Evolutionary conservation across 1,284 basidiomycete genomes (phyloP), one percentile per base, ranked within the genome.

Genomic region (Tilletiaria anomala): DNA sequence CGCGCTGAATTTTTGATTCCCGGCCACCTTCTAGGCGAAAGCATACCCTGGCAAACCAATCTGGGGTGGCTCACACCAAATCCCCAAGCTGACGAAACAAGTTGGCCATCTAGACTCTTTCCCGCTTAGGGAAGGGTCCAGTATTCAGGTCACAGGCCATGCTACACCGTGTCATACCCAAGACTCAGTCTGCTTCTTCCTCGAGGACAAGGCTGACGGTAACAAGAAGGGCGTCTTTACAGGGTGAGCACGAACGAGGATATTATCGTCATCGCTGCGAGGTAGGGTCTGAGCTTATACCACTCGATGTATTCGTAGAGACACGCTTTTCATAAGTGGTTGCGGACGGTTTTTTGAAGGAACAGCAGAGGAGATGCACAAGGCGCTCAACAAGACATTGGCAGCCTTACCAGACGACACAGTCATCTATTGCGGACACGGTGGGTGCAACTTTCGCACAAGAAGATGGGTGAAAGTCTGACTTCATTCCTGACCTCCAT

Each of bases 81-180:
- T 82, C 16, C 76, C 74, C 0, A 78, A 78, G 0, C 68, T 86
- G 32, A 82, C 80, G 11, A 70, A 78, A 4, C 68, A 82, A 12
- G 80, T 94, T 47, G 77, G 33, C 5, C 50, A 67, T 37, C 52
- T 52, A 1, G 53, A 58, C 34, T 37, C 23, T 3, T 47, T 66
- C 23, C 22, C 24, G 3, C 42, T 58, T 17, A 50, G 51, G 39
- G 38, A 51, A 23, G 47, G 45, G 2, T 39, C 39, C 45, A 31
- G 38, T 47, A 26, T 43, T 24, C 44, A 47, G 12, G 56, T 66
- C 18, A 54, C 44, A 8, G 53, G 50, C 24, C 69, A 88, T 15
- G 80, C 83, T 11, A 97, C 89, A 0, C 91, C 89, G 0, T 93
- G 88, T 69, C 91, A 96, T 67, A 96, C 91, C 1, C 84, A 86